Percentiles rank a stretch among this genome's conserved stretches.
Conservation (phyloP, 345 rosid species). For the Eucalyptus curtisii region DNA sequence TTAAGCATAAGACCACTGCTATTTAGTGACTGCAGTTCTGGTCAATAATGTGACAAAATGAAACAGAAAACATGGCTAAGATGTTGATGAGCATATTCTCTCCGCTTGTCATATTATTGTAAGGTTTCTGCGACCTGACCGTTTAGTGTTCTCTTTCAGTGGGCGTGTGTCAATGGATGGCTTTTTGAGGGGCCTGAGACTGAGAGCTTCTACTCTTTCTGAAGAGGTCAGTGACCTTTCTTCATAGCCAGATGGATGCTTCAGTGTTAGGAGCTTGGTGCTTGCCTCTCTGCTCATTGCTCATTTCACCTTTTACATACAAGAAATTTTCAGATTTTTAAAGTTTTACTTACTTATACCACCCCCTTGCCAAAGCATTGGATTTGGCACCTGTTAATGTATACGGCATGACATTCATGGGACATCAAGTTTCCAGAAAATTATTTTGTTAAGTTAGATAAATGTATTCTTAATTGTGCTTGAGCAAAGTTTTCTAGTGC, state of each 20-base stretch:
- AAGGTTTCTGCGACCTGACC: background rate
- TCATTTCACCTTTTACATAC: background rate
- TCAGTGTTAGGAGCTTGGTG: background rate
- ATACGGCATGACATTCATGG: background rate
- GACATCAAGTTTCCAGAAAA: background rate
- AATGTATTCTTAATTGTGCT: background rate
- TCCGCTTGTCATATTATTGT: background rate
- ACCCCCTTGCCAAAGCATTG: background rate
- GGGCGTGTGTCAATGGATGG: constrained; percentile 52
- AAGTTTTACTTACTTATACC: background rate
- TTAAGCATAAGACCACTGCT: background rate
- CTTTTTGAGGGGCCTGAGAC: constrained; percentile 46
- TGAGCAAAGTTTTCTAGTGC: background rate
- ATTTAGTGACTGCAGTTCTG: background rate
- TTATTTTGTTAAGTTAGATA: background rate
- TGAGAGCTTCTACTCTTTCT: constrained; percentile 51
- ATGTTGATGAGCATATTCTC: background rate
- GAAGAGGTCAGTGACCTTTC: constrained; percentile 38
- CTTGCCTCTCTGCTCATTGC: background rate
- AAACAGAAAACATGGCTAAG: background rate
- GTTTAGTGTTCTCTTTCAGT: constrained; percentile 25
- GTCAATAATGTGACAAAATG: background rate
- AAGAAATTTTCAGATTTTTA: background rate
- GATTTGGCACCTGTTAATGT: background rate
- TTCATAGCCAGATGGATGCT: background rate